phyloP scores from a whole-genome alignment of 2,329 filamentous ascomycete genomes.

The Calonectria hongkongensis region DNA sequence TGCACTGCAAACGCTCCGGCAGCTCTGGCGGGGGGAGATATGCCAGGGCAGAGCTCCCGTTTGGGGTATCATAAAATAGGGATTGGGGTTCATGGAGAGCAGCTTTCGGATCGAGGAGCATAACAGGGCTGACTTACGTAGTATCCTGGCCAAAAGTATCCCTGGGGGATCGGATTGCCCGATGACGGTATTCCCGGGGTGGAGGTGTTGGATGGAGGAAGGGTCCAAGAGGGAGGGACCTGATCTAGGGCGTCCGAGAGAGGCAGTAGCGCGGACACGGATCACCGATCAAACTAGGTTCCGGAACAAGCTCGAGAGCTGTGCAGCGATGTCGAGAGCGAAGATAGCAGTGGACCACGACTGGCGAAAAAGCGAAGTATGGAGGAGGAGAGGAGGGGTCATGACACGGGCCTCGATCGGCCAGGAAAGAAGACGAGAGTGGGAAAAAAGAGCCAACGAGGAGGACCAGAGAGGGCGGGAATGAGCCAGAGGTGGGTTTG shows the following conservation, averaged over 20 bases:
- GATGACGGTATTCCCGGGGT: constrained; percentile 41
- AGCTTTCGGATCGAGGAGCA: background rate
- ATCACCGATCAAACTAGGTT: constrained; percentile 26
- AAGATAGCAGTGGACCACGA: constrained; percentile 5
- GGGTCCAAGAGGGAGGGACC: constrained; percentile 17
- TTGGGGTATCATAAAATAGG: constrained; percentile 9
- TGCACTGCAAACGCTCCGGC: background rate
- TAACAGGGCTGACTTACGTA: constrained; percentile 37
- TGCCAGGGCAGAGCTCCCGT: constrained; percentile 9
- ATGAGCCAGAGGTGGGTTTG: constrained; percentile 49
- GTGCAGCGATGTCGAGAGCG: constrained; percentile 19
- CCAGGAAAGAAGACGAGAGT: constrained; percentile 38
- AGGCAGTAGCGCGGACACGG: constrained; percentile 33
- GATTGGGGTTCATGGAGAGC: constrained; percentile 16
- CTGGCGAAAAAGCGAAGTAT: constrained; percentile 15
- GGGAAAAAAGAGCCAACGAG: constrained; percentile 21
- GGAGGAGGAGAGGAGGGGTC: constrained; percentile 44
- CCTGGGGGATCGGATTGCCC: constrained; percentile 36
- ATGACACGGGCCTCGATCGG: constrained; percentile 45
- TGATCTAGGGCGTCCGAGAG: constrained; percentile 26
- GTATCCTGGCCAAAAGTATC: constrained; percentile 34
- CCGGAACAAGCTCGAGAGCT: constrained; percentile 4
- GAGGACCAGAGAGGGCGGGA: constrained; percentile 17
- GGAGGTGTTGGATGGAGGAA: constrained; percentile 25
- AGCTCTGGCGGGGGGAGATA: background rate